A percentile compares a stretch with the other conserved stretches of the same genome.
These are phyloP conservation scores for Eucalyptus guilfoylei DNA, from an alignment of 345 rosid genomes.

Conservation along the genomic window DNA sequence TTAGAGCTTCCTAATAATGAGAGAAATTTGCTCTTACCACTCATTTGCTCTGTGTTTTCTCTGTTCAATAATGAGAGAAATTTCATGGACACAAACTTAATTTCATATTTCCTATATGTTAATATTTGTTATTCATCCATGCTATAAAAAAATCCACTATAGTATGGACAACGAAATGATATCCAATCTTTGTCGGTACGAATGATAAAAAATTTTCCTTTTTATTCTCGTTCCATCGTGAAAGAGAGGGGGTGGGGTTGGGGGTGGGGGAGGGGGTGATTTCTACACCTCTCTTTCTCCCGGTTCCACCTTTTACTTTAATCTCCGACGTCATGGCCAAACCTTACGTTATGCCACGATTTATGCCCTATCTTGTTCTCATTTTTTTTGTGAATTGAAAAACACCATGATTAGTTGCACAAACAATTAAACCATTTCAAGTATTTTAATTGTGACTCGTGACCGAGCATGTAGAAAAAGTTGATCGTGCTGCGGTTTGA, in stretches of 20 bases:
- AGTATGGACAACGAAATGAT: neutral
- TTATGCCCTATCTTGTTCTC: neutral
- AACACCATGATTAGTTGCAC: neutral
- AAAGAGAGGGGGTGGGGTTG: rapidly evolving
- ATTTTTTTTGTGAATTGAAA: no score
- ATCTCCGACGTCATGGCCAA: neutral
- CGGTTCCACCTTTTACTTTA: neutral
- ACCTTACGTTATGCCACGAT: neutral
- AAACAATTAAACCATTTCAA: neutral
- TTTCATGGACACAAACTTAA: no score
- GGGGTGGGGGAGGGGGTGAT: no score
- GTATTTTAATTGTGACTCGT: neutral
- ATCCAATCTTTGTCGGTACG: rapidly evolving
- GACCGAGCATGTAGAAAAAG: neutral
- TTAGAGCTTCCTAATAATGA: no score
- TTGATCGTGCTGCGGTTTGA: neutral
- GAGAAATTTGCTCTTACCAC: no score
- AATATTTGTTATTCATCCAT: neutral
- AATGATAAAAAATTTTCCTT: neutral
- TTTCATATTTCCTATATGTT: neutral
- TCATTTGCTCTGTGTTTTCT: neutral
- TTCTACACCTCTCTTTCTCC: neutral
- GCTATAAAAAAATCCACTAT: neutral
- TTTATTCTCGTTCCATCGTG: neutral
- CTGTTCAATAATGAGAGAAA: neutral